Percentiles rank a stretch among this genome's conserved stretches.
Conservation (phyloP, 1,284 basidiomycete species). For the Grifola frondosa region DNA sequence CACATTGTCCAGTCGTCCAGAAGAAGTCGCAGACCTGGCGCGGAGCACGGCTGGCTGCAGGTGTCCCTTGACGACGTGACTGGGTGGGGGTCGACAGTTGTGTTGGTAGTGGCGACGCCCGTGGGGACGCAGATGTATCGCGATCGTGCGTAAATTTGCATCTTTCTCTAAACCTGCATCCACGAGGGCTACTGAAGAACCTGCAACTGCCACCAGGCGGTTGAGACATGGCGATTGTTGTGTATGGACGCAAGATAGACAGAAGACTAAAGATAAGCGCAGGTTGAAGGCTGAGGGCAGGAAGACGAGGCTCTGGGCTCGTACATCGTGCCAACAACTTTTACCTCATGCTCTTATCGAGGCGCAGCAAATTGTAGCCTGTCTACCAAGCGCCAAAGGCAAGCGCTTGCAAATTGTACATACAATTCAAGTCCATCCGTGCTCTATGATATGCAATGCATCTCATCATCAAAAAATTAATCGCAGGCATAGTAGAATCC, state of each 20-base stretch:
- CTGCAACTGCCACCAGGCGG: constrained; percentile 4
- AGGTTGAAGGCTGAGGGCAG: constrained; percentile 9
- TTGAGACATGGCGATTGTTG: constrained; percentile 11
- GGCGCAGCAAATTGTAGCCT: constrained; percentile 10
- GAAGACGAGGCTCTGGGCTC: constrained; percentile 8
- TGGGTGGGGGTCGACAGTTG: constrained; percentile 10
- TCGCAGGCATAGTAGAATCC: no score
- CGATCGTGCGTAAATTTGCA: constrained; percentile 23
- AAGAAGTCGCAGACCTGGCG: constrained; percentile 48
- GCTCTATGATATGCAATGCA: no score
- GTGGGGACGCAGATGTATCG: not conserved
- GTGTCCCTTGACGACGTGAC: not conserved
- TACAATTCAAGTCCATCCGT: constrained; percentile 1
- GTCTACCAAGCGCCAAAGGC: constrained; percentile 7
- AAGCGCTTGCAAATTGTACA: constrained; percentile 7
- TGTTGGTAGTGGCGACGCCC: constrained; percentile 6
- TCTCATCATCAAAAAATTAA: no score
- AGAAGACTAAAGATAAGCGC: constrained; percentile 8
- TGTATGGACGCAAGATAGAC: constrained; percentile 6
- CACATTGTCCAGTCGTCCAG: constrained; percentile 53
- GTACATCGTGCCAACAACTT: constrained; percentile 12
- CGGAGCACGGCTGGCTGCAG: constrained; percentile 26
- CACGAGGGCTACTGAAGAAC: not conserved
- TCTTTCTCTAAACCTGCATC: constrained; percentile 14
- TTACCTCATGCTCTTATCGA: constrained; percentile 11